A percentile compares a stretch with the other conserved stretches of the same genome.
These are phyloP conservation scores for Hygrophoropsis aurantiaca DNA, from an alignment of 768 basidiomycete genomes.

Conservation along the genomic window DNA sequence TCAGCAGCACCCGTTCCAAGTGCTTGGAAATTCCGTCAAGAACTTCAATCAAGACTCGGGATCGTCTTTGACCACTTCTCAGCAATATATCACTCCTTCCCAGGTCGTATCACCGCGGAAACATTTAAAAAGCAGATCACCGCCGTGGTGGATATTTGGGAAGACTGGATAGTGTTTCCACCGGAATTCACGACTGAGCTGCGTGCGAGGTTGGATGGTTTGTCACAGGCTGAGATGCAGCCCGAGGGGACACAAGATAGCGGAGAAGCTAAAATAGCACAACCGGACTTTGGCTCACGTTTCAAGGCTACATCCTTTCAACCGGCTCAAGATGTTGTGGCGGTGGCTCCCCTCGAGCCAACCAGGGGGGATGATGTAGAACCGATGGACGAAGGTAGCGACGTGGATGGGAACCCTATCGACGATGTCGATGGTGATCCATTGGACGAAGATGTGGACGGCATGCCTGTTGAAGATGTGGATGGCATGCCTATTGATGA, in stretches of 20 bases:
- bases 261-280: conserved; percentile 17
- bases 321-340: conserved; percentile 51
- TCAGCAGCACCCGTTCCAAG: conserved; percentile 91
- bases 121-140: conserved; percentile 93
- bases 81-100: conserved; percentile 93
- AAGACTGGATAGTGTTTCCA: conserved; percentile 96
- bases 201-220: conserved; percentile 72
- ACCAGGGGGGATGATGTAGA: conserved; percentile 43
- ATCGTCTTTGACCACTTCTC: conserved; percentile 95
- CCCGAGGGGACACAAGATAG: conserved; percentile 23
- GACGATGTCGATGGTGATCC: conserved; percentile 35
- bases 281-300: conserved; percentile 47
- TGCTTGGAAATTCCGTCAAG: conserved; percentile 96
- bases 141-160: conserved; percentile 92
- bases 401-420: conserved; percentile 48
- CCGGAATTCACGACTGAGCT: conserved; percentile 81
- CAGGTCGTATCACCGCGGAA: conserved; percentile 94
- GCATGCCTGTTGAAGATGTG: conserved; percentile 42
- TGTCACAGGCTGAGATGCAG: conserved; percentile 26
- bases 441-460: conserved; percentile 40
- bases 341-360: conserved; percentile 17
- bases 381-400: conserved; percentile 44
- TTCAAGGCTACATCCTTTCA: conserved; percentile 83
- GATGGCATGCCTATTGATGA: conserved; percentile 54
- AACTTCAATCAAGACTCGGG: conserved; percentile 89